Evolutionary conservation across 2,329 filamentous ascomycete genomes (phyloP), one percentile per base, ranked within the genome.

Genomic region (Aspergillus pseudoviridinutans): DNA sequence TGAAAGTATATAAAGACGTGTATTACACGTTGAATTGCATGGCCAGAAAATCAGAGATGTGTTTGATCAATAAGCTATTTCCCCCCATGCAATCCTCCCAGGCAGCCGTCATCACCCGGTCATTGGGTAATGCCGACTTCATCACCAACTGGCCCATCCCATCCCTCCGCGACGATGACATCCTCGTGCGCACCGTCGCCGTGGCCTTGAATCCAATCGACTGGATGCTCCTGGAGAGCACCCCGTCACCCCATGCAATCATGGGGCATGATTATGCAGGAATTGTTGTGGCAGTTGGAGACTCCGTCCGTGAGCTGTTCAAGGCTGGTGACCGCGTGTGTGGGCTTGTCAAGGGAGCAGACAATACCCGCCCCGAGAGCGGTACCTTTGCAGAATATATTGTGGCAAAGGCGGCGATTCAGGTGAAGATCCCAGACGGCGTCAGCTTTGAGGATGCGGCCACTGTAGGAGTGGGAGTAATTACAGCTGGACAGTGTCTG

Each of bases 311-410:
- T 2, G 24, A 47, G 5, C n/a, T 38, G 3, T 64, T 68, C 35
- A 44, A 60, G 22, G 51, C 67, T 1, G 74, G 74, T 12, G 74
- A 77, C 59, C 63, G 67, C 5, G 70, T 78, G 3, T 68, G 63
- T 27, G 75, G 75, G 2, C 57, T 66, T 14, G 67, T 66, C 2
- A 62, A 71, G n/a, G 74, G 73, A 17, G 65, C 61, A 41, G 70
- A 74, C 49, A 51, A 55, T 2, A 44, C 65, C 17, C 56, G 66
- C 28, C 62, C 65, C 1, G 56, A 68, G 1, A 61, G 63, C 28
- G 75, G 75, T 12, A 64, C 71, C 2, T 77, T 76, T 56, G 70
- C 72, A 14, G 68, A 76, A 51, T 76, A 76, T 55, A 62, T 71
- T 17, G 55, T 63, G 3, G 65, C 64, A 20, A 64, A 67, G 14